A percentile compares a stretch with the other conserved stretches of the same genome.
Evolutionary conservation across 805 yeast genomes (phyloP).

Genomic region (Pichia thaimueangensis): DNA sequence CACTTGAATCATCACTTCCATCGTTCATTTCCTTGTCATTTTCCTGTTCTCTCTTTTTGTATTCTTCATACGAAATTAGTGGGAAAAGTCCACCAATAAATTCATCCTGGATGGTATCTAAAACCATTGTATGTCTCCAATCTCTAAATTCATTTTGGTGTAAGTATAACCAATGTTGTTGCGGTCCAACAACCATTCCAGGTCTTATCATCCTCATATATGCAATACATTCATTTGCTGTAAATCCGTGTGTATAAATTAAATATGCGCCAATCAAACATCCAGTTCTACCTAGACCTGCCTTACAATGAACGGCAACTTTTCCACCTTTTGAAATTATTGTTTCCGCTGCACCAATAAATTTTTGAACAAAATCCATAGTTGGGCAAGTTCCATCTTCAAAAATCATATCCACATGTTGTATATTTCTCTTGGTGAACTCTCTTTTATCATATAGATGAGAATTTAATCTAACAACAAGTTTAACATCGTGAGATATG

Average conservation of each 20-base stretch:
- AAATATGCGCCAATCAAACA: constrained; percentile 96
- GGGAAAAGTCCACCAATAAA: constrained; percentile 64
- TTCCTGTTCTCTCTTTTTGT: constrained; percentile 40
- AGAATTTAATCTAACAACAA: constrained; percentile 89
- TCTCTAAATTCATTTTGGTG: constrained; percentile 95
- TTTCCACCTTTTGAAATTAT: constrained; percentile 81
- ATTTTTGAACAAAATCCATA: constrained; percentile 84
- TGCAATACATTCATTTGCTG: constrained; percentile 94
- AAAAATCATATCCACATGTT: constrained; percentile 91
- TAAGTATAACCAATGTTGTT: constrained; percentile 96
- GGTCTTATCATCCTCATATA: constrained; percentile 96
- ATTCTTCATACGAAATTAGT: constrained; percentile 55
- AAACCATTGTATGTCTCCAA: constrained; percentile 88
- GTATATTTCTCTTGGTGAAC: constrained; percentile 75
- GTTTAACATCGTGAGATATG: constrained; percentile 62
- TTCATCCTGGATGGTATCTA: constrained; percentile 61
- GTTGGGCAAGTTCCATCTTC: constrained; percentile 99
- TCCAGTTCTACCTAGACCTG: constrained; percentile 97
- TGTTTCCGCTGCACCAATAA: constrained; percentile 92
- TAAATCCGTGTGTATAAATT: constrained; percentile 93
- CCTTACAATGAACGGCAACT: constrained; percentile 98
- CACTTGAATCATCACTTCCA: constrained; percentile 17
- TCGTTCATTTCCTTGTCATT: constrained; percentile 20
- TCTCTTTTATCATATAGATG: constrained; percentile 82
- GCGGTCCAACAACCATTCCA: constrained; percentile 99